Evolutionary conservation across 202 grass and related monocot species (phyloP), one percentile per base, ranked within the genome.

Genomic region (Panicum hallii): DNA sequence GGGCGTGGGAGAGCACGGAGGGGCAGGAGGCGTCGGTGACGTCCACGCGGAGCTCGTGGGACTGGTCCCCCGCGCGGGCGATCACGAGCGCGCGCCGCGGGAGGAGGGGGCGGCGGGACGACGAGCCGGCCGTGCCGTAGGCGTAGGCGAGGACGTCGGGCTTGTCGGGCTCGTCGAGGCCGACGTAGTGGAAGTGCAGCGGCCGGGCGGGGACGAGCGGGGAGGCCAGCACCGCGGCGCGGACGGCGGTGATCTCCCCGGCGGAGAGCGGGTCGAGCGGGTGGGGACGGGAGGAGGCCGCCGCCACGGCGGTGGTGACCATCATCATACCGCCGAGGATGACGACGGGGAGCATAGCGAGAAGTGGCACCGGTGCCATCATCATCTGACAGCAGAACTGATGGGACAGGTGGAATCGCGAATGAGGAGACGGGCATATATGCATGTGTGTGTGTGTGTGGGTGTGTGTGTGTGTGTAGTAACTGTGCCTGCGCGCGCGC

Each of bases 111-210:
- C 2, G 26, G 5, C 4, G 0, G 20, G 22, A 6, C 22, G 61
- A 6, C 28, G 61, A 13, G 23, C 3, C 26, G 4, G 11, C 20
- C 0, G 26, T 13, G 56, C 16, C 47, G 12, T 81, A 23, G 52
- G 23, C 55, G 72, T 77, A 63, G 64, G 77, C 69, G 60, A 90
- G 85, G 70, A 90, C 53, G 36, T 79, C 77, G 49, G 40, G 19
- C 70, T 93, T 93, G 65, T 90, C 88, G 7, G 91, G 91, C 52
- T 93, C 91, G 72, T 93, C 85, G 43, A 93, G 91, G 85, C 81
- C 88, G 11, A 93, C 81, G 69, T 88, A 93, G 72, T 90, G 88
- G 85, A 90, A 93, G 77, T 38, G 46, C 2, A 85, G 49, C 12
- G 32, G 11, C 12, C 54, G 54, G 65, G 79, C 70, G 34, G 79